Conservation (phyloP, 2,329 filamentous ascomycete species). For the Trichoderma endophyticum region DNA sequence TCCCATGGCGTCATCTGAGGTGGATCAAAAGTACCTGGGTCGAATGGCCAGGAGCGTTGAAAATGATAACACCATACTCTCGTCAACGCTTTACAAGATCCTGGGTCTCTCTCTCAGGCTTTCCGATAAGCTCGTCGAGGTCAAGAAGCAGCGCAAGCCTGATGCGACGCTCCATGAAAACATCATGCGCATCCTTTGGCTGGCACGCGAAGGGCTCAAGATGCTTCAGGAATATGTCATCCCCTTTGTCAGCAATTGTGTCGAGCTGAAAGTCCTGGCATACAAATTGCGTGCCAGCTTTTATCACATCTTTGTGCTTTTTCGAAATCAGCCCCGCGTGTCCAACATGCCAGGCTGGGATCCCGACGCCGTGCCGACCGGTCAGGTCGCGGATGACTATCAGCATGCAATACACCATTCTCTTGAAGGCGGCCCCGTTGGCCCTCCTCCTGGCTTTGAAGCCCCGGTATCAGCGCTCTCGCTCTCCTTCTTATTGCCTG, state of each 20-base stretch:
- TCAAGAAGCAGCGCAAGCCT: conserved; percentile 77
- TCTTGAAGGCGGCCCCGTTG: conserved; percentile 58
- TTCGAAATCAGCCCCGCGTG: conserved; percentile 84
- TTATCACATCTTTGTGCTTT: conserved; percentile 94
- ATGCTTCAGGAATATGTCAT: conserved; percentile 86
- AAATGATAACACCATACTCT: conserved; percentile 73
- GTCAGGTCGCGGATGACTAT: conserved; percentile 42
- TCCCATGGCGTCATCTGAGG: conserved; percentile 91
- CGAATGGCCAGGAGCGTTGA: conserved; percentile 79
- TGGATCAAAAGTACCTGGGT: conserved; percentile 96
- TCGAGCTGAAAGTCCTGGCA: conserved; percentile 82
- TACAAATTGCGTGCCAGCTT: conserved; percentile 93
- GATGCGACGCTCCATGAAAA: conserved; percentile 81
- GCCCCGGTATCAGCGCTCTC: conserved; percentile 39
- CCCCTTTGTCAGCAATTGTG: conserved; percentile 74
- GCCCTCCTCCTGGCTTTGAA: conserved; percentile 54
- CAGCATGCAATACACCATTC: conserved; percentile 43
- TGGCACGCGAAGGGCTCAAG: conserved; percentile 83
- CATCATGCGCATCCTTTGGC: conserved; percentile 88
- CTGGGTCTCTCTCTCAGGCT: conserved; percentile 87
- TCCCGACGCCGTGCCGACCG: conserved; percentile 42
- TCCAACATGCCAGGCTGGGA: conserved; percentile 56
- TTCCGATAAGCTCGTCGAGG: conserved; percentile 76
- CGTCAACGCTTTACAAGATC: conserved; percentile 82
- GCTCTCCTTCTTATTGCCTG: conserved; percentile 75